Conservation (phyloP, 352 stramenopile genomes). For the Pythium sp. region DNA sequence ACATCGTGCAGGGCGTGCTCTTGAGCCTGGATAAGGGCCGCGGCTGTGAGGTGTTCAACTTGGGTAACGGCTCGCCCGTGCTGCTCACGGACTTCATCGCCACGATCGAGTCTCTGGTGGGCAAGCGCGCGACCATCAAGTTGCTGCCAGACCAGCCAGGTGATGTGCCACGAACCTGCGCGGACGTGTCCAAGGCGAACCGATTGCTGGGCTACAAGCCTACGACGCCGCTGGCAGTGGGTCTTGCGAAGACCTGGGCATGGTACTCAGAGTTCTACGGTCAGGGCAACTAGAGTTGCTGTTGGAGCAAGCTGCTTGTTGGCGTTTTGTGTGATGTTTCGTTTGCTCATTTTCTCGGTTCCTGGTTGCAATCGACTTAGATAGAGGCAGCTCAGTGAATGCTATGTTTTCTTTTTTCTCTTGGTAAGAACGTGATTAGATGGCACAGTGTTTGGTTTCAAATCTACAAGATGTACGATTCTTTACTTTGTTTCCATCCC, state of each 20-base stretch:
- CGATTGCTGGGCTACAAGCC: conserved; percentile 94
- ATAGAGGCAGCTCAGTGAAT: not conserved
- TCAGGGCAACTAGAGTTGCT: not conserved
- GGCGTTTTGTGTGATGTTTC: not conserved
- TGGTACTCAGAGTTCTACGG: conserved; percentile 13
- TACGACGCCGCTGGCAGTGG: conserved; percentile 90
- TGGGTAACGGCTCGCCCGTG: conserved; percentile 92
- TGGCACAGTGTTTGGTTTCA: no score
- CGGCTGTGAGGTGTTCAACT: conserved; percentile 96
- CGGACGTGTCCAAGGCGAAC: conserved; percentile 94
- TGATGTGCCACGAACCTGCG: conserved; percentile 96
- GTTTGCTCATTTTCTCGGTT: not conserved
- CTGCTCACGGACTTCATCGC: conserved; percentile 94
- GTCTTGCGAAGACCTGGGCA: conserved; percentile 64
- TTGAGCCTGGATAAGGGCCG: conserved; percentile 60
- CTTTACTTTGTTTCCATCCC: no score
- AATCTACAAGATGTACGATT: no score
- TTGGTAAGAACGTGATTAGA: not conserved
- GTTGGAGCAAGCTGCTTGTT: not conserved
- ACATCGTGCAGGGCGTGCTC: conserved; percentile 96
- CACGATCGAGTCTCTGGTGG: conserved; percentile 93
- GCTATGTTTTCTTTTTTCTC: not conserved
- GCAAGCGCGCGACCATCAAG: conserved; percentile 93
- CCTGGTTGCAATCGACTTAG: not conserved
- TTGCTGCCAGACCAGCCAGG: conserved; percentile 93